Conservation (phyloP, 2,329 filamentous ascomycete species). For the Calonectria hongkongensis region DNA sequence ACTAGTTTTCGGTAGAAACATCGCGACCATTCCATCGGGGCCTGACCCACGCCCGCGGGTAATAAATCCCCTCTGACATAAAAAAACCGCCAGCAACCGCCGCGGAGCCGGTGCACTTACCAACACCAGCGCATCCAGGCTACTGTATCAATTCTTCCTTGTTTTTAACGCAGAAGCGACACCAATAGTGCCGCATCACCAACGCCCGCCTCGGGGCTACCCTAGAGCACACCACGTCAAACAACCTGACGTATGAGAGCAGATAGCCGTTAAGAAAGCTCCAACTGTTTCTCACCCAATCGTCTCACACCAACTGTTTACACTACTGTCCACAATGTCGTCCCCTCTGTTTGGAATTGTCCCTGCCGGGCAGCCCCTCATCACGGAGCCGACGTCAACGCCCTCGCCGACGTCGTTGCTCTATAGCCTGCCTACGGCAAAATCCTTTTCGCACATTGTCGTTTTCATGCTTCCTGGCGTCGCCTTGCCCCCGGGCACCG, state of each 20-base stretch:
- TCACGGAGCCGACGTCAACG: constrained; percentile 72
- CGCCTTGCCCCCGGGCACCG: constrained; percentile 82
- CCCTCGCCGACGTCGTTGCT: constrained; percentile 74
- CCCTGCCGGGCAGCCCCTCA: constrained; percentile 75
- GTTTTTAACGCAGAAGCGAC: background rate
- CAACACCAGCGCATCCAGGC: background rate
- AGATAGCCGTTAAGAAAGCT: background rate
- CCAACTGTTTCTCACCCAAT: constrained; percentile 27
- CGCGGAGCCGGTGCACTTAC: background rate
- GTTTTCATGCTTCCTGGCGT: constrained; percentile 91
- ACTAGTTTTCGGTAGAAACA: constrained; percentile 23
- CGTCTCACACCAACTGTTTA: constrained; percentile 41
- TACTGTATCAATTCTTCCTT: background rate
- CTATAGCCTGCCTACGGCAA: constrained; percentile 68
- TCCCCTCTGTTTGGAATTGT: constrained; percentile 75
- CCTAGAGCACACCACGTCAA: background rate
- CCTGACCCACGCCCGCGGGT: constrained; percentile 25
- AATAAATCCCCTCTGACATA: background rate
- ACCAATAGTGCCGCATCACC: background rate
- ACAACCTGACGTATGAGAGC: background rate
- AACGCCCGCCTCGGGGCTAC: background rate
- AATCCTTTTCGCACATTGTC: constrained; percentile 86
- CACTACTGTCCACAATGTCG: constrained; percentile 59
- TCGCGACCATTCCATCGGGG: constrained; percentile 29
- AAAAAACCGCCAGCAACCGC: background rate